A percentile compares a stretch with the other conserved stretches of the same genome.
Evolutionary conservation across 2,329 filamentous ascomycete species (phyloP).

Genomic region (Penicillium sp.): DNA sequence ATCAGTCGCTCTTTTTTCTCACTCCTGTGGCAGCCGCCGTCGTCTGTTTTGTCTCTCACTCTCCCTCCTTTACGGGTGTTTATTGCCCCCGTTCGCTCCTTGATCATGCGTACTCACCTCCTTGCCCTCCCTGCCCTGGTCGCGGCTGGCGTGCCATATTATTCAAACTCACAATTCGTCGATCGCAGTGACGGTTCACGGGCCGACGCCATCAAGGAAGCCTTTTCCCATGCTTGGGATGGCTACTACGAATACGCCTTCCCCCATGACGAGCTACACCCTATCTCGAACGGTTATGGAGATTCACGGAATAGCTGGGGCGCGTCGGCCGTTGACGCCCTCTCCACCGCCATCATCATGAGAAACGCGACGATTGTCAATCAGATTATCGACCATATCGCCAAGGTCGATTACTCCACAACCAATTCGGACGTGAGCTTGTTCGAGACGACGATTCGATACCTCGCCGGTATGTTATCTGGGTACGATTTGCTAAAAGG

Average conservation of each 20-base stretch:
- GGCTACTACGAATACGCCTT: slow-evolving; percentile 77
- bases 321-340: slow-evolving; percentile 78
- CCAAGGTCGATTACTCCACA: slow-evolving; percentile 70
- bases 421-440: slow-evolving; percentile 70
- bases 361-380: slow-evolving; percentile 68
- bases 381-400: slow-evolving; percentile 72
- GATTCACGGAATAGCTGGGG: slow-evolving; percentile 86
- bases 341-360: slow-evolving; percentile 82
- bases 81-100: background rate
- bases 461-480: slow-evolving; percentile 79
- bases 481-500: slow-evolving; percentile 71
- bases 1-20: background rate
- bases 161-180: background rate
- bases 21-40: background rate
- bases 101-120: slow-evolving; percentile 6
- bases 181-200: slow-evolving; percentile 34
- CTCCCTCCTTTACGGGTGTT: background rate
- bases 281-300: slow-evolving; percentile 66
- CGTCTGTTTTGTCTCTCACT: background rate
- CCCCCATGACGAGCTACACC: slow-evolving; percentile 75
- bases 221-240: slow-evolving; percentile 73
- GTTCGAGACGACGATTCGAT: slow-evolving; percentile 91
- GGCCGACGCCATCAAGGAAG: slow-evolving; percentile 67
- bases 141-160: background rate
- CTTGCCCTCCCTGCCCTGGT: slow-evolving; percentile 11